These are phyloP conservation scores for Fusarium agapanthi DNA, from an alignment of 2,329 filamentous ascomycete genomes.

Conservation along the genomic window DNA sequence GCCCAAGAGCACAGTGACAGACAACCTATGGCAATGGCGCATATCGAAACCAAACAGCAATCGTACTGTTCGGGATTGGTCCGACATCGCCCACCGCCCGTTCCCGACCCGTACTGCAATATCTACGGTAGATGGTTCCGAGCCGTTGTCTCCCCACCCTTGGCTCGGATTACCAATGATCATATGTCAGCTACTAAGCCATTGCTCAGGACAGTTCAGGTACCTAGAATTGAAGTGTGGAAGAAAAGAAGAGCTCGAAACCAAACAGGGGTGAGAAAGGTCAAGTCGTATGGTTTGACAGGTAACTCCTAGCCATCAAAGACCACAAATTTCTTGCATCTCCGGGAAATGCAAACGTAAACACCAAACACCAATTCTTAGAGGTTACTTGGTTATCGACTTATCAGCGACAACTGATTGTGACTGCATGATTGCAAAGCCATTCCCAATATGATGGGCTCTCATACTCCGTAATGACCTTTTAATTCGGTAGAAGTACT, in stretches of 20 bases:
- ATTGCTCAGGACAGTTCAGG: neutral
- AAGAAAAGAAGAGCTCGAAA: neutral
- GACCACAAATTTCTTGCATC: constrained; percentile 24
- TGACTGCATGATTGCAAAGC: constrained; percentile 17
- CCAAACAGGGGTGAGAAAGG: neutral
- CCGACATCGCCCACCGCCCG: constrained; percentile 33
- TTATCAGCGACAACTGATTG: constrained; percentile 13
- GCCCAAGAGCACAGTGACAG: neutral
- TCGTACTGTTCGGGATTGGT: constrained; percentile 38
- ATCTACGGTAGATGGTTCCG: neutral
- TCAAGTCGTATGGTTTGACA: constrained; percentile 38
- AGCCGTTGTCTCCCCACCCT: constrained; percentile 14
- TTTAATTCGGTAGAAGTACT: constrained; percentile 13
- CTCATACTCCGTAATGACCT: neutral
- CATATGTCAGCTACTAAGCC: constrained; percentile 37
- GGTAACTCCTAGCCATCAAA: constrained; percentile 28
- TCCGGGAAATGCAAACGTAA: constrained; percentile 30
- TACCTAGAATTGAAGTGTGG: constrained; percentile 16
- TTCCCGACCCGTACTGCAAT: constrained; percentile 12
- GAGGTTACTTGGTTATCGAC: constrained; percentile 22
- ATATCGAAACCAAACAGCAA: constrained; percentile 27
- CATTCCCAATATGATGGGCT: constrained; percentile 26
- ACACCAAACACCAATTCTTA: neutral
- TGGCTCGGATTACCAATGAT: constrained; percentile 29
- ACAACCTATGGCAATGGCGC: constrained; percentile 27